Evolutionary conservation across 805 yeast genomes (phyloP).

Genomic region (Candida insectorum): DNA sequence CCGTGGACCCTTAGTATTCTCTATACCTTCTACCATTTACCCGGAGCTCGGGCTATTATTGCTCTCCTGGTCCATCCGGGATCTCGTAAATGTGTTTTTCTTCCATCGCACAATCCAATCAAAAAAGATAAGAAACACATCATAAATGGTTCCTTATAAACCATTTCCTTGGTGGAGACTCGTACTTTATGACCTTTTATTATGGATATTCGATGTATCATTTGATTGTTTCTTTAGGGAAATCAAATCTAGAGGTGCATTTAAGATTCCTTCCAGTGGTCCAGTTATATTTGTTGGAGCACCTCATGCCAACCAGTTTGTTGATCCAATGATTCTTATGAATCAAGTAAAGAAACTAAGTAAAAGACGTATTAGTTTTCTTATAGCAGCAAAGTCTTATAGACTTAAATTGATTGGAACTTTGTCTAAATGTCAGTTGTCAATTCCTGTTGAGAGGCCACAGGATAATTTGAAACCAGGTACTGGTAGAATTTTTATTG

Average conservation of each 20-base stretch:
- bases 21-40: too few relatives aligned
- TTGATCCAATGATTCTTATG: constrained; percentile 77
- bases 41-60: too few relatives aligned
- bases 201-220: constrained; percentile 35
- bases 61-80: too few relatives aligned
- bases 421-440: constrained; percentile 68
- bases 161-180: constrained; percentile 24
- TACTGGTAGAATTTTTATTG: constrained; percentile 61
- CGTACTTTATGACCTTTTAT: constrained; percentile 30
- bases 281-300: constrained; percentile 93
- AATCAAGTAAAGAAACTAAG: constrained; percentile 69
- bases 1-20: too few relatives aligned
- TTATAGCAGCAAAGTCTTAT: constrained; percentile 82
- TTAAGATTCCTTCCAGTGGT: constrained; percentile 63
- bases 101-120: too few relatives aligned
- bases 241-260: constrained; percentile 85
- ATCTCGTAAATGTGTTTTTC: too few relatives aligned
- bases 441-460: constrained; percentile 90
- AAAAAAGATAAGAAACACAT: too few relatives aligned
- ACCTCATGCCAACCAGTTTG: constrained; percentile 96
- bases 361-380: constrained; percentile 68
- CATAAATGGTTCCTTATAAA: constrained; percentile 4
- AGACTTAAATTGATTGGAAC: constrained; percentile 65
- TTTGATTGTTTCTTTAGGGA: constrained; percentile 79
- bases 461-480: constrained; percentile 77